Conservation (phyloP, 164 flowering plant genomes). For the grape (Vitis vinifera) region DNA sequence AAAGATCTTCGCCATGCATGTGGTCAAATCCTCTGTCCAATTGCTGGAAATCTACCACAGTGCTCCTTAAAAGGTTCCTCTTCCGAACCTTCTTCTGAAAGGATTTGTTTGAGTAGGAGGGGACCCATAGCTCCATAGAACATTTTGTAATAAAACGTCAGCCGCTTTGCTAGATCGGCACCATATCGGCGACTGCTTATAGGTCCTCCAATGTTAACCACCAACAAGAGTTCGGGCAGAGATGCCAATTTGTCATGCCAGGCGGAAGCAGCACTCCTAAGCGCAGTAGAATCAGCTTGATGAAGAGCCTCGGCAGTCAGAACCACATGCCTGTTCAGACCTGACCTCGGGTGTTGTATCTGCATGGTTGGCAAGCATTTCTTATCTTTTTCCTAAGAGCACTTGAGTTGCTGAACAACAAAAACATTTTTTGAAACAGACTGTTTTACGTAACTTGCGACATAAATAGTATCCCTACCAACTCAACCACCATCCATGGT, state of each 20-base stretch:
- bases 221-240: conserved; percentile 80
- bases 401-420: conserved; percentile 53
- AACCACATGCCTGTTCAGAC: conserved; percentile 76
- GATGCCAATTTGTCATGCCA: conserved; percentile 82
- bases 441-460: conserved; percentile 66
- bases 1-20: no score
- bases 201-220: conserved; percentile 90
- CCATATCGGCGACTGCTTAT: conserved; percentile 76
- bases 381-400: no score
- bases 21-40: no score
- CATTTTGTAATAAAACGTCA: conserved; percentile 48
- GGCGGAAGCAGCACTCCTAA: conserved; percentile 59
- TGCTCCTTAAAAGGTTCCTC: no score
- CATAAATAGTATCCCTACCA: conserved; percentile 75
- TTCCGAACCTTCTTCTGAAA: no score
- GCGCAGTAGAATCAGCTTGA: conserved; percentile 70
- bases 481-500: conserved; percentile 82
- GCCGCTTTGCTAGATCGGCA: conserved; percentile 66
- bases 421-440: conserved; percentile 79
- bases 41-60: no score
- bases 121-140: conserved; percentile 70
- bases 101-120: no score
- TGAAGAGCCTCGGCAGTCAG: conserved; percentile 88
- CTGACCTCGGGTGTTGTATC: conserved; percentile 84
- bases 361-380: no score